Evolutionary conservation across 352 stramenopile species (phyloP).

Genomic region (Phytophthora fragariae): DNA sequence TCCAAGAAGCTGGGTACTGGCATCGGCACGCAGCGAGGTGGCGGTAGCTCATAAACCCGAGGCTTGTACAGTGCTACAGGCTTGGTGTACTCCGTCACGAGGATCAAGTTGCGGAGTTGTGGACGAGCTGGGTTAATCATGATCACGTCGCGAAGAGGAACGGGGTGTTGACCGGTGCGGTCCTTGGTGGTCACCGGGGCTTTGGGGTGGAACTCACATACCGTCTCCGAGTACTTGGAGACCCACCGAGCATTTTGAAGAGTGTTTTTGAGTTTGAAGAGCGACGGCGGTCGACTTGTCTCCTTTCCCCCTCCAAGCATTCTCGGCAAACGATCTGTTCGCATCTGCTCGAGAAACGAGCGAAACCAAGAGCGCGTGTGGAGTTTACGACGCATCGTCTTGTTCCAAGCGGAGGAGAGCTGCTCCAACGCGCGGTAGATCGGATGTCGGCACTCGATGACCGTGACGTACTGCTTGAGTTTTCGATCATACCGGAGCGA

Average conservation of each 20-base stretch:
- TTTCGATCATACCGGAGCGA: constrained; percentile 90
- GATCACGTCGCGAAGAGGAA: constrained; percentile 54
- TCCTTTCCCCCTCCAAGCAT: constrained; percentile 19
- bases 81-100: constrained; percentile 70
- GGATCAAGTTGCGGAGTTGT: constrained; percentile 65
- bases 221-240: constrained; percentile 61
- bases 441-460: constrained; percentile 90
- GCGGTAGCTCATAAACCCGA: constrained; percentile 83
- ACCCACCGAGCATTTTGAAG: constrained; percentile 81
- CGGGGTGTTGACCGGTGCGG: constrained; percentile 43
- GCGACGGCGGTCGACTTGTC: constrained; percentile 47
- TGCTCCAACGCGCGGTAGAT: constrained; percentile 89
- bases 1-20: constrained; percentile 76
- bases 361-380: constrained; percentile 90
- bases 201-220: constrained; percentile 71
- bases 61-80: constrained; percentile 83
- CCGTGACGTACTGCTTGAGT: constrained; percentile 89
- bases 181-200: constrained; percentile 86
- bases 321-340: constrained; percentile 62
- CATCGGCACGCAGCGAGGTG: constrained; percentile 89
- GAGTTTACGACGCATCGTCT: constrained; percentile 86
- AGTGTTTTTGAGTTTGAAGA: constrained; percentile 89
- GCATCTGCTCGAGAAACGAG: constrained; percentile 91
- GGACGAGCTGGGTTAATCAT: constrained; percentile 67
- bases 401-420: constrained; percentile 78